Conservation (phyloP, 2,329 filamentous ascomycete genomes). For the Drechslerella coelobrocha region DNA sequence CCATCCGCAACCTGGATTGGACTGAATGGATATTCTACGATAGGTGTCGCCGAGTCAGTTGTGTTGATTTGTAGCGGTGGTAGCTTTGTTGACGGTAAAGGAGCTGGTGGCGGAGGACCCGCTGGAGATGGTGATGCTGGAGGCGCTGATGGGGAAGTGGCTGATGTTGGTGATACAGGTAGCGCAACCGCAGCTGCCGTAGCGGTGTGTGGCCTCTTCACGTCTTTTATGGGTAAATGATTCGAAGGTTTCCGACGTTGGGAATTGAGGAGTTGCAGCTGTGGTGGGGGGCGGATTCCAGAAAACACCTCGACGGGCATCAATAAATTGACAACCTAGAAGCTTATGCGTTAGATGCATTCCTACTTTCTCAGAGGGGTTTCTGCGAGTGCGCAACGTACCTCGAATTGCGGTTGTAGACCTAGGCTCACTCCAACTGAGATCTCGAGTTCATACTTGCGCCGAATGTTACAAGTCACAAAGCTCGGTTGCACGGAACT, state of each 20-base stretch:
- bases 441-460: conserved; percentile 83
- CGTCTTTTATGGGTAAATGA: conserved; percentile 17
- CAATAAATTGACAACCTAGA: conserved; percentile 79
- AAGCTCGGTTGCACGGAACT: conserved; percentile 89
- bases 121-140: conserved; percentile 9
- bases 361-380: background rate
- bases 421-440: conserved; percentile 79
- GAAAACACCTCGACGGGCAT: conserved; percentile 84
- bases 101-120: background rate
- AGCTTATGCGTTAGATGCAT: conserved; percentile 55
- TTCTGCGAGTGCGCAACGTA: conserved; percentile 26
- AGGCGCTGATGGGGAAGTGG: conserved; percentile 10
- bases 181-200: conserved; percentile 23
- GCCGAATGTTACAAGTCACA: conserved; percentile 82
- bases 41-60: conserved; percentile 2
- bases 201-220: conserved; percentile 13
- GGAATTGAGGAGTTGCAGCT: conserved; percentile 61
- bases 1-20: conserved; percentile 36
- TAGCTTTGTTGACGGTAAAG: conserved; percentile 17
- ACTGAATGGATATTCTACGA: conserved; percentile 42
- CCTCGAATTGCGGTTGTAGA: conserved; percentile 64
- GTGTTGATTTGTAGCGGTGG: conserved; percentile 42
- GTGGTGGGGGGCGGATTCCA: conserved; percentile 80
- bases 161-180: conserved; percentile 22
- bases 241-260: conserved; percentile 23